Evolutionary conservation across 352 stramenopile species (phyloP).

Genomic region (Pythium apleroticum): DNA sequence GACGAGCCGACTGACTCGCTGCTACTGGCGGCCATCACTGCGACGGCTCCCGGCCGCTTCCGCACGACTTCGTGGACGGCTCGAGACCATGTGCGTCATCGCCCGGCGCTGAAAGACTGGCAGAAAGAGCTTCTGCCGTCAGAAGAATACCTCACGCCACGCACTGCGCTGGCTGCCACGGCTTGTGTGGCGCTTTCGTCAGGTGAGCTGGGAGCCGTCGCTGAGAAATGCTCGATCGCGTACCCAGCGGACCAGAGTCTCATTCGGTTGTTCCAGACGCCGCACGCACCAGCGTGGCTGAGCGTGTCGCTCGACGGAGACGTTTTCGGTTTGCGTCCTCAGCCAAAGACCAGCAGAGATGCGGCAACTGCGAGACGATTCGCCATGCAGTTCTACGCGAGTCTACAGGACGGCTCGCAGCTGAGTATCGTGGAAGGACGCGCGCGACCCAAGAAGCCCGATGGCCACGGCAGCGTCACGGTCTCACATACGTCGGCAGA

Average conservation of each 20-base stretch:
- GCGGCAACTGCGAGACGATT: slow-evolving; percentile 15
- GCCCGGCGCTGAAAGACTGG: slow-evolving; percentile 70
- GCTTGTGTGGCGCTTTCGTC: slow-evolving; percentile 56
- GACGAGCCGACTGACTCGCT: slow-evolving; percentile 57
- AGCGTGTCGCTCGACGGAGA: slow-evolving; percentile 62
- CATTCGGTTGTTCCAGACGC: slow-evolving; percentile 48
- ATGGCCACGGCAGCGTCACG: slow-evolving; percentile 46
- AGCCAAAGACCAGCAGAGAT: neutral
- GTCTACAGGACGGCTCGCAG: slow-evolving; percentile 51
- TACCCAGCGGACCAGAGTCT: slow-evolving; percentile 75
- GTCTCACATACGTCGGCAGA: slow-evolving; percentile 47
- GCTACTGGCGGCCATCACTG: slow-evolving; percentile 43
- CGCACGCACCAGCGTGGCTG: slow-evolving; percentile 47
- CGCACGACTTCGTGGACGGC: slow-evolving; percentile 49
- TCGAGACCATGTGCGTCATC: slow-evolving; percentile 60
- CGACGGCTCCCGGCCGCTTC: slow-evolving; percentile 54
- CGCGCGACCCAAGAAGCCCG: slow-evolving; percentile 41
- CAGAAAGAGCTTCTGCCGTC: slow-evolving; percentile 37
- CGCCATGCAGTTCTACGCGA: slow-evolving; percentile 52
- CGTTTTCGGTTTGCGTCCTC: slow-evolving; percentile 57
- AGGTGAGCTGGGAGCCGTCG: slow-evolving; percentile 41
- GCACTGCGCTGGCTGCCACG: slow-evolving; percentile 39
- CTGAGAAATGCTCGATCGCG: slow-evolving; percentile 47
- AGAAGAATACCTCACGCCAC: slow-evolving; percentile 63
- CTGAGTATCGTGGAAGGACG: slow-evolving; percentile 43